Base-by-base conservation (phyloP, 805 yeast genomes). In the Kuraishia borneana region DNA sequence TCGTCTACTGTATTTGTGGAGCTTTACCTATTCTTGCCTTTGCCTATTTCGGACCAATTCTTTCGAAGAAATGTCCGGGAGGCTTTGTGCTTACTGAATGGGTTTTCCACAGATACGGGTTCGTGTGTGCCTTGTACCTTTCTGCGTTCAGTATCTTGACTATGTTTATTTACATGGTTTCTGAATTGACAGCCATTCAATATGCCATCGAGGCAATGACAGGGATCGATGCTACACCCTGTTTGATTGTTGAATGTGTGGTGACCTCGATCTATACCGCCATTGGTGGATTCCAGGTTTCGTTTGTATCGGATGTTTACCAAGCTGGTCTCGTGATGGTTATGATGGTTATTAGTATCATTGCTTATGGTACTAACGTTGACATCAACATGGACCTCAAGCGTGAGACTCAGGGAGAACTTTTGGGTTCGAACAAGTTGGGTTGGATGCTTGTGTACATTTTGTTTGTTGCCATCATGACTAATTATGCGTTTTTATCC, bases 61-160 rank as follows among this genome's bases (percentile, higher is more conserved):
- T 88, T 39, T 65, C 95, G 42, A 69, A 63, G 39, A 69, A 70
- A 44, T 83, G 94, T 45, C 96, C 96, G 0, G 73, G 83, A 6
- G 96, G 96, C 3, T 88, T 88, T 53, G 87, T 88, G 19, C 60
- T 88, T 44, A 85, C 95, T 4, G 95, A 88, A 52, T 88, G 96
- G 96, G 89, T 84, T n/a, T 71, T 83, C 49, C 73, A 72, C 31
- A 63, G 96, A 44, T 88, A 68, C 51, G 96, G 96, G 2, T 51
- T 65, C 4, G 56, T 78, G 12, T 66, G 94, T 3, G 81, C 84
- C 1, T 59, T 84, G 43, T 83, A 84, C 45, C 57, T 88, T 31
- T 78, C 94, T 10, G 75, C 74, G 31, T 83, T 87, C 54, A 84
- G 96, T 1, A 70, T 88, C 35, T 65, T 88, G 42, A 87, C 95